Evolutionary conservation across 768 basidiomycete genomes (phyloP).

Genomic region (Mycena maculata): DNA sequence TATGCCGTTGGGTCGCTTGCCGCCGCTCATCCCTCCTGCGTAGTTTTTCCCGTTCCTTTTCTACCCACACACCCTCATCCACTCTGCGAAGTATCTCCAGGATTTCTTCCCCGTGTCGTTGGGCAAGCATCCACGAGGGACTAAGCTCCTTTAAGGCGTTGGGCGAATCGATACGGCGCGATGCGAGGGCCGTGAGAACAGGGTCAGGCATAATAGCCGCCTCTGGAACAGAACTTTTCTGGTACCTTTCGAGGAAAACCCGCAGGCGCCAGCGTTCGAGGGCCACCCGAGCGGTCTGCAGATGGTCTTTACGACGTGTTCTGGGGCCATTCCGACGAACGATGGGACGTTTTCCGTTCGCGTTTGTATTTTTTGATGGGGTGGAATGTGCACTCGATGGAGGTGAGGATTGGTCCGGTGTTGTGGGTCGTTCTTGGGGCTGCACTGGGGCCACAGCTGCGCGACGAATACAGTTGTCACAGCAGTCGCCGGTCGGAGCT

Average conservation of each 20-base stretch:
- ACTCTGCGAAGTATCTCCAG: no score
- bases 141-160: background rate
- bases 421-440: no score
- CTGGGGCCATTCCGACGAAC: background rate
- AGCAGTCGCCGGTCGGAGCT: slow-evolving; percentile 37
- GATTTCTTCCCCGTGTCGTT: background rate
- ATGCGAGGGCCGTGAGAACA: slow-evolving; percentile 7
- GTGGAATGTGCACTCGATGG: slow-evolving; percentile 2
- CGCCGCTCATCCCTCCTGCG: no score
- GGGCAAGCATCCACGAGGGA: background rate
- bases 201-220: slow-evolving; percentile 42
- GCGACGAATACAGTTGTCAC: slow-evolving; percentile 21
- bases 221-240: slow-evolving; percentile 11
- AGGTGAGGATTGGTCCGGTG: background rate
- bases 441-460: no score
- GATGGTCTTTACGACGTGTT: slow-evolving; percentile 26
- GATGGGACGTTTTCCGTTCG: slow-evolving; percentile 39
- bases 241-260: background rate
- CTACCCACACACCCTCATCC: no score
- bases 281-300: slow-evolving; percentile 21
- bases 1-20: no score
- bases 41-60: no score
- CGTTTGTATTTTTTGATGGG: slow-evolving; percentile 30
- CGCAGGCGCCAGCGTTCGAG: slow-evolving; percentile 32
- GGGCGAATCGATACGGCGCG: background rate